Evolutionary conservation across 208 protist species (phyloP).

Genomic region (Acanthamoeba triangularis): DNA sequence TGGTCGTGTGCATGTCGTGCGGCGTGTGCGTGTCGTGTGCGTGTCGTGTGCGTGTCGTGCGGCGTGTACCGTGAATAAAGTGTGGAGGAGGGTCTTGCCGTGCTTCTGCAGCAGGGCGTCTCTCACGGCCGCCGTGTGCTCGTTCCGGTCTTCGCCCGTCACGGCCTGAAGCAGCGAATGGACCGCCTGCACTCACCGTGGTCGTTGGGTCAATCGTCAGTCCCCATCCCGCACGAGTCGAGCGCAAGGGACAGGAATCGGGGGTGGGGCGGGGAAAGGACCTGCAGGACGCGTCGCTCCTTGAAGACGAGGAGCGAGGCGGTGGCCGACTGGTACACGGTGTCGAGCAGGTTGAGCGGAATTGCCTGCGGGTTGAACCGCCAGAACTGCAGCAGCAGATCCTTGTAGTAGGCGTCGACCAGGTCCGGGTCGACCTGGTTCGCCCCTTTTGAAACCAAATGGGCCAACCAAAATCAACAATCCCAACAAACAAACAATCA

Average conservation of each 20-base stretch:
- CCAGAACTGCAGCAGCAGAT: constrained; percentile 19
- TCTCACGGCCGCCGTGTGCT: not conserved
- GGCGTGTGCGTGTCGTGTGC: not conserved
- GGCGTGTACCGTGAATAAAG: not conserved
- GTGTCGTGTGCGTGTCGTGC: not conserved
- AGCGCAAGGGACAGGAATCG: not conserved
- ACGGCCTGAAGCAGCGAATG: not conserved
- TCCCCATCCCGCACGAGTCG: not conserved
- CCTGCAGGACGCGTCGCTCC: constrained; percentile 29
- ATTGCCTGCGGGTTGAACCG: not conserved
- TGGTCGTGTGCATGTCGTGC: not conserved
- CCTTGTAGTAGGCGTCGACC: constrained; percentile 31
- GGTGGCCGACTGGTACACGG: constrained; percentile 1
- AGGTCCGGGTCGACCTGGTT: not conserved
- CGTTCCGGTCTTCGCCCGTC: constrained; percentile 6
- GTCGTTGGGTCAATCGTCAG: not conserved
- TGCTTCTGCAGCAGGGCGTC: constrained; percentile 50
- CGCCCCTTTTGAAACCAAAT: not conserved
- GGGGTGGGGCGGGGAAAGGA: not conserved
- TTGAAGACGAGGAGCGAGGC: constrained; percentile 24
- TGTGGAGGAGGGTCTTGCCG: constrained; percentile 29
- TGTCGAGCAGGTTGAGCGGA: not conserved
- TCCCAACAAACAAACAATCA: too few species aligned
- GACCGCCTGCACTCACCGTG: not conserved
- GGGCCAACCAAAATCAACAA: too few species aligned